Evolutionary conservation across 495 filamentous ascomycete species (phyloP), one percentile per base, ranked within the genome.

Genomic region (Cairneyella variabilis): DNA sequence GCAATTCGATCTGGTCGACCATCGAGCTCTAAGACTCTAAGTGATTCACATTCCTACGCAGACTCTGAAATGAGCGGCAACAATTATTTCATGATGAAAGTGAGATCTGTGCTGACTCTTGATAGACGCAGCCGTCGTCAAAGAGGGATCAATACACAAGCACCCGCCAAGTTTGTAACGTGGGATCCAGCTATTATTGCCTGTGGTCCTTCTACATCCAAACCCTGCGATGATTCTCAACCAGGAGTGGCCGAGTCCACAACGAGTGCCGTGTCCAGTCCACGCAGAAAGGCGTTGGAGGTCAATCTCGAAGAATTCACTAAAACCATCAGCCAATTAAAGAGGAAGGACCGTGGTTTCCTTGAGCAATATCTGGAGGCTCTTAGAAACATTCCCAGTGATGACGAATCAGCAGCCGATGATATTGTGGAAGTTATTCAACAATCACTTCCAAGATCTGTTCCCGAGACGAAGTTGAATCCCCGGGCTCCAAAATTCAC

Each of bases 151-250:
- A 3, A 23, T 9, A 44, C 22, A 11, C 39, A 26, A 20, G 16
- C 18, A 26, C 37, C 30, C 12, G 6, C 20, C 10, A 60, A 54
- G 41, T 58, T 54, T 41, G 56, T 63, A 16, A 54, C 36, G 36
- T 59, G 51, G 45, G 60, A 63, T 48, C 60, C 60, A 28, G 56
- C 56, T 28, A 54, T 59, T 20, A 27, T 63, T 10, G 43, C 42
- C 18, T 27, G 18, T 38, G 56, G 54, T 1, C 51, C 22, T n/a
- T n/a, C n/a, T n/a, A n/a, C n/a, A n/a, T n/a, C n/a, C n/a, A n/a
- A n/a, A n/a, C n/a, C n/a, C n/a, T n/a, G n/a, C n/a, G n/a, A n/a
- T n/a, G n/a, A n/a, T n/a, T n/a, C n/a, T n/a, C n/a, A n/a, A n/a
- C n/a, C n/a, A n/a, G n/a, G n/a, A n/a, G n/a, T n/a, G n/a, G n/a